Evolutionary conservation across 73 alveolate genomes (phyloP), one percentile per base, ranked within the genome.

Genomic region (Paramecium primaurelia): DNA sequence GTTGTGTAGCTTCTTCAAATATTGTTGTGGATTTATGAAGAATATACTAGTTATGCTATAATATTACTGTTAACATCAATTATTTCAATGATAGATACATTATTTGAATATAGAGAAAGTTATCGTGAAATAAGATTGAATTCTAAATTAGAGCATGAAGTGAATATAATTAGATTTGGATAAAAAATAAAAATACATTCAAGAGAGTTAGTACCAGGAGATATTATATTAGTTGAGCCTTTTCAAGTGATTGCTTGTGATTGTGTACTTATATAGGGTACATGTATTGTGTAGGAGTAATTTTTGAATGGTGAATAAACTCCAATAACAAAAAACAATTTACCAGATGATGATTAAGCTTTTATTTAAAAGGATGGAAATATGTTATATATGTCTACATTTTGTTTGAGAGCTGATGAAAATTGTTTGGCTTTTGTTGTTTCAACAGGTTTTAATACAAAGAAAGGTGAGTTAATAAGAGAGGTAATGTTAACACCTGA

Each of bases 11-110:
- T 80, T 26, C 73, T 80, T 45, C 14, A 42, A 80, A 80, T 80
- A 42, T 9, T 42, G 20, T 45, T 80, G 45, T 80, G 91, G 91
- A 80, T 80, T 36, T 80, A 80, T 80, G 91, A 80, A 80, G 77
- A 49, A 18, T 80, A 80, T 44, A 49, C 58, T 0, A 80, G 91
- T 47, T 80, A 80, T 80, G 47, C 91, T 1, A 40, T 80, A 22
- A 80, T 80, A 42, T 36, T 80, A 6, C 38, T 80, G 28, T 26
- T 47, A 10, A 36, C 47, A 22, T 80, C 91, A 26, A 45, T 80
- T n/a, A 26, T 45, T 44, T 80, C 91, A 26, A 80, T 80, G 75
- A 2, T 80, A 4, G 91, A 44, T 22, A 80, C 91, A 11, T 30
- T 49, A 38, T 22, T n/a, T 80, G 91, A 42, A 8, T 80, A 45